Evolutionary conservation across 2,329 filamentous ascomycete genomes (phyloP).

Genomic region (Epichloe gansuensis): DNA sequence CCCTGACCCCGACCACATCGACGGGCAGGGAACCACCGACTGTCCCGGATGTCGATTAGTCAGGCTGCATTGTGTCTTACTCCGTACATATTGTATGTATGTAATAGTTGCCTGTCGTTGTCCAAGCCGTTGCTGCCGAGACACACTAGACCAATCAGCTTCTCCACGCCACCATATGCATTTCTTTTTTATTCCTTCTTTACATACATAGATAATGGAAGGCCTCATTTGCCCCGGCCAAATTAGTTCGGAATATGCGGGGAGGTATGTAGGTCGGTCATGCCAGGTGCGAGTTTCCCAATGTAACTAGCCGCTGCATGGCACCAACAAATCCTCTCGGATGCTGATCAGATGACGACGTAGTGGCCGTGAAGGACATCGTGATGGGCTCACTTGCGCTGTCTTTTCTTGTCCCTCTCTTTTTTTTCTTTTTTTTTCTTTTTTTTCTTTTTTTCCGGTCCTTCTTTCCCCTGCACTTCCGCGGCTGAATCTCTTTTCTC

Average conservation of each 20-base stretch:
- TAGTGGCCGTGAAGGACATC: too few relatives aligned
- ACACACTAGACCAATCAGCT: neutral
- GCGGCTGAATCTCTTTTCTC: too few relatives aligned
- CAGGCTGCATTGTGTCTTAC: neutral
- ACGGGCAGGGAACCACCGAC: neutral
- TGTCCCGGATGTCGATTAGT: neutral
- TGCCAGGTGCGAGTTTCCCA: neutral
- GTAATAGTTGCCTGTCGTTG: neutral
- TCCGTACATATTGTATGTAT: too few relatives aligned
- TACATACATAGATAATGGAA: neutral
- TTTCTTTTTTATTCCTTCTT: neutral
- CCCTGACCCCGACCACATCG: too few relatives aligned
- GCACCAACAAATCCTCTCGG: too few relatives aligned
- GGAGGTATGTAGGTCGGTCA: neutral
- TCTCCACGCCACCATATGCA: neutral
- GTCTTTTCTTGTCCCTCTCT: too few relatives aligned
- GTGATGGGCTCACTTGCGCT: too few relatives aligned
- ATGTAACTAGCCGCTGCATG: neutral
- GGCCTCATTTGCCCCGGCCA: neutral
- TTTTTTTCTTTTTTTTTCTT: too few relatives aligned
- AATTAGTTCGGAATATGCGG: neutral
- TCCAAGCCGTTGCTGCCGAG: neutral
- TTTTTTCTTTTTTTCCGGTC: too few relatives aligned
- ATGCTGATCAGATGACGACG: too few relatives aligned
- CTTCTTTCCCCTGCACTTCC: too few relatives aligned